Evolutionary conservation across 768 basidiomycete genomes (phyloP).

Genomic region (Hygrocybe punicea): DNA sequence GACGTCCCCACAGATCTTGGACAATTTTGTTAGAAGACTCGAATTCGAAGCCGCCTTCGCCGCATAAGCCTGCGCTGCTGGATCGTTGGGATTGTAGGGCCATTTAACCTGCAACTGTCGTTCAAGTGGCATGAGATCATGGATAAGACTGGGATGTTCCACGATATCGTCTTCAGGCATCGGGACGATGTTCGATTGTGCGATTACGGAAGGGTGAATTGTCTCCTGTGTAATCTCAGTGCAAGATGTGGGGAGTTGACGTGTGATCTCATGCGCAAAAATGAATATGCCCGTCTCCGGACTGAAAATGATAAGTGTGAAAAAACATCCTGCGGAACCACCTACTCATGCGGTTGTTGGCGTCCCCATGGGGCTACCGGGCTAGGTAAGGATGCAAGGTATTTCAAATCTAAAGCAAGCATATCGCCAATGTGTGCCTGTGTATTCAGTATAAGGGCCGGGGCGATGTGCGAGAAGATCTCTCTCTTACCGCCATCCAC

Average conservation of each 20-base stretch:
- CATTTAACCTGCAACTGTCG: conserved; percentile 46
- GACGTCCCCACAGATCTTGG: neutral
- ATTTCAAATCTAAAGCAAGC: conserved; percentile 53
- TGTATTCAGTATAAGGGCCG: conserved; percentile 17
- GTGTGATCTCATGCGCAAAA: conserved; percentile 43
- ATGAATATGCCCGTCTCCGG: conserved; percentile 46
- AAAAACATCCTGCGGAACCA: neutral
- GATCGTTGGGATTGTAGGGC: conserved; percentile 37
- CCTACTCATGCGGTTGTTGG: conserved; percentile 63
- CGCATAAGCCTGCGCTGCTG: neutral
- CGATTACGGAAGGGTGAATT: conserved; percentile 58
- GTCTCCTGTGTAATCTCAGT: conserved; percentile 53
- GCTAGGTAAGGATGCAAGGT: conserved; percentile 47
- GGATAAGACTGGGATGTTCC: conserved; percentile 45
- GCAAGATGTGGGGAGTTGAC: conserved; percentile 45
- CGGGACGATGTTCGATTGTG: conserved; percentile 39
- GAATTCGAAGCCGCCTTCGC: neutral
- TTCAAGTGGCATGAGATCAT: conserved; percentile 49
- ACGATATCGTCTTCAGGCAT: conserved; percentile 26
- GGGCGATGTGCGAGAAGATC: neutral
- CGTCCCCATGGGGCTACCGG: conserved; percentile 60
- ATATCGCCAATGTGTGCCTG: conserved; percentile 58
- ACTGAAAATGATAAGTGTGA: conserved; percentile 19
- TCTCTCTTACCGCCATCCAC: conserved; percentile 56
- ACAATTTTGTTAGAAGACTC: neutral